Base-by-base conservation (phyloP, 2,329 filamentous ascomycete species). In the Lachnellula arida region DNA sequence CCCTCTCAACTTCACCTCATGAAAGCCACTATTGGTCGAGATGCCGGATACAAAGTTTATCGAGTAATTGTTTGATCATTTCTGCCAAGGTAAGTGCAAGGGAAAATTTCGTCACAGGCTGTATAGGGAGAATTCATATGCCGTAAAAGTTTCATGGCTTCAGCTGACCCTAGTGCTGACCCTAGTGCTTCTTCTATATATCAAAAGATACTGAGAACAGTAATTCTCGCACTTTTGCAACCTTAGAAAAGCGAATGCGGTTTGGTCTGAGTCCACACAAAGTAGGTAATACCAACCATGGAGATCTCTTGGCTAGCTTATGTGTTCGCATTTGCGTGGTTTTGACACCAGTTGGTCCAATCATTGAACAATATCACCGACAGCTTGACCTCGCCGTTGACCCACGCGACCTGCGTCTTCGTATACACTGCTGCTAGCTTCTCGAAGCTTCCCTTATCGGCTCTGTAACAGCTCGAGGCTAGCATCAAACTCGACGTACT, bases 331-430 rank as follows among this genome's bases (percentile, higher is more conserved):
- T 53, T 63, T 9, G 59, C 75, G 65, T 77, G 73, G 54, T 76
- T 79, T 68, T 80, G 76, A 67, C 80, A 85, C 88, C 88, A 91
- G 67, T 89, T 89, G 61, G 85, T 78, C 86, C 86, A 91, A 59
- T 90, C 86, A 2, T 77, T 76, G 64, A 89, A 88, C 71, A 91
- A 87, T 0, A 77, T 77, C 22, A 80, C 77, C 71, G 86, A 84
- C 47, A 89, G 76, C 71, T 79, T 81, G 44, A 77, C 78, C 66
- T 79, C 77, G 35, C 80, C 80, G 62, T 75, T 74, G 57, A 86
- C 76, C 77, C 85, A 87, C 47, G 74, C 72, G 51, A 78, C 75
- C 71, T 86, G 78, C 14, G 85, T 85, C 60, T 78, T 74, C 2
- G 76, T 78, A 72, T 91, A 91, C n/a, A 88, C 75, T 55, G 75